These are phyloP conservation scores for Apiotrichum siamense DNA, from an alignment of 1,284 basidiomycete species.

Conservation along the genomic window DNA sequence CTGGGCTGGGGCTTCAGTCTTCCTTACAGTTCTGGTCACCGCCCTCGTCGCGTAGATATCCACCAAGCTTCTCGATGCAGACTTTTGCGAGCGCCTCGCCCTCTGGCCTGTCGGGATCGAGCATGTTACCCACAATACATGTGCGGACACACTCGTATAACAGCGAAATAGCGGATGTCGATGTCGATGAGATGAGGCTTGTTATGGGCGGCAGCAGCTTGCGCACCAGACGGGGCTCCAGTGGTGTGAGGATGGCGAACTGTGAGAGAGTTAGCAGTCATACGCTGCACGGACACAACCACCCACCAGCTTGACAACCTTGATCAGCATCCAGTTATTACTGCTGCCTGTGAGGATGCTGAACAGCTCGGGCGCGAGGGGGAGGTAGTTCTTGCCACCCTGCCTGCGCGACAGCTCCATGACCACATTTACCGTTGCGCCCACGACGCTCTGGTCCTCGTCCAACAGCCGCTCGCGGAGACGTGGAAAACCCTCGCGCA, in stretches of 20 bases:
- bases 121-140: constrained; percentile 95
- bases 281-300: not conserved
- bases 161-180: constrained; percentile 86
- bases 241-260: constrained; percentile 85
- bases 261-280: constrained; percentile 44
- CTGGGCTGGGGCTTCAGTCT: not conserved
- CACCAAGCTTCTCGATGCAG: constrained; percentile 89
- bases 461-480: constrained; percentile 83
- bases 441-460: constrained; percentile 79
- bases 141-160: constrained; percentile 98
- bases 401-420: constrained; percentile 78
- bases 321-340: constrained; percentile 99
- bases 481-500: constrained; percentile 60
- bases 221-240: constrained; percentile 87
- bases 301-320: constrained; percentile 88
- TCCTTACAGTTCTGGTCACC: constrained; percentile 82
- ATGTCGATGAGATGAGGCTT: constrained; percentile 75
- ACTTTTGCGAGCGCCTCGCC: constrained; percentile 77
- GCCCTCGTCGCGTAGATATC: constrained; percentile 74
- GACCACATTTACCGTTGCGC: constrained; percentile 86
- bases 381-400: constrained; percentile 70
- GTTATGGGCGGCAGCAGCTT: constrained; percentile 91
- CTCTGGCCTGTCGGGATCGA: constrained; percentile 60
- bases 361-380: constrained; percentile 87
- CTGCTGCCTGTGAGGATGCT: constrained; percentile 87